These are phyloP conservation scores for Picochlorum sp. DNA, from an alignment of 139 green algal genomes.

Conservation along the genomic window DNA sequence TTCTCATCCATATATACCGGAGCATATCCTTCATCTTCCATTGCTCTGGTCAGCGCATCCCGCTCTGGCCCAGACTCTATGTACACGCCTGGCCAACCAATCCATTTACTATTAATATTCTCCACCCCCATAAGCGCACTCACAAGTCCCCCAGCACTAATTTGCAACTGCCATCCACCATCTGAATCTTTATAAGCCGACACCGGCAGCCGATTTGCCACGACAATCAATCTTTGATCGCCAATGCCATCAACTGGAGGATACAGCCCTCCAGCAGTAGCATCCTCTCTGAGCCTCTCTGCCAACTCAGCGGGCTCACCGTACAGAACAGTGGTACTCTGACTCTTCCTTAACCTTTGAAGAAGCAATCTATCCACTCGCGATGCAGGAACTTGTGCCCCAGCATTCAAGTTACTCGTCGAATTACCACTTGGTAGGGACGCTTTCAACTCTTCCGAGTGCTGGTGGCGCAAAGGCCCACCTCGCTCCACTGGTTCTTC, in stretches of 20 bases:
- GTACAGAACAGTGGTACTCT: conserved; percentile 48
- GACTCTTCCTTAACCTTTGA: conserved; percentile 66
- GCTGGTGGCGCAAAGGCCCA: too few relatives aligned
- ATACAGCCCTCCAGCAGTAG: conserved; percentile 10
- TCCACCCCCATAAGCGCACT: conserved; percentile 85
- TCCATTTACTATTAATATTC: conserved; percentile 81
- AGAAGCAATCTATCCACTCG: conserved; percentile 56
- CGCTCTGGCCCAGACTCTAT: conserved; percentile 59
- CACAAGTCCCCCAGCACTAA: conserved; percentile 86
- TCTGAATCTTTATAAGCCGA: conserved; percentile 57
- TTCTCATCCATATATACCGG: conserved; percentile 85
- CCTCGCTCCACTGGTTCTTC: too few relatives aligned
- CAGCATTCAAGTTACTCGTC: too few relatives aligned
- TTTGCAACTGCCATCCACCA: conserved; percentile 76
- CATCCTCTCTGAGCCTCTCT: conserved; percentile 23
- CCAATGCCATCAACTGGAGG: neutral
- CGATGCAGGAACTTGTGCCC: conserved; percentile 7
- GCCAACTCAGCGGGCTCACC: conserved; percentile 31
- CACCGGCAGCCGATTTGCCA: conserved; percentile 93
- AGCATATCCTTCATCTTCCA: conserved; percentile 69
- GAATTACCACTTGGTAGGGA: too few relatives aligned
- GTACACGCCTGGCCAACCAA: conserved; percentile 91
- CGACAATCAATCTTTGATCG: conserved; percentile 76
- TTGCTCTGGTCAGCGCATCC: conserved; percentile 55
- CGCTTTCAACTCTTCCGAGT: too few relatives aligned